These are phyloP conservation scores for Jackrogersella minutella DNA, from an alignment of 495 filamentous ascomycete species.

Conservation along the genomic window DNA sequence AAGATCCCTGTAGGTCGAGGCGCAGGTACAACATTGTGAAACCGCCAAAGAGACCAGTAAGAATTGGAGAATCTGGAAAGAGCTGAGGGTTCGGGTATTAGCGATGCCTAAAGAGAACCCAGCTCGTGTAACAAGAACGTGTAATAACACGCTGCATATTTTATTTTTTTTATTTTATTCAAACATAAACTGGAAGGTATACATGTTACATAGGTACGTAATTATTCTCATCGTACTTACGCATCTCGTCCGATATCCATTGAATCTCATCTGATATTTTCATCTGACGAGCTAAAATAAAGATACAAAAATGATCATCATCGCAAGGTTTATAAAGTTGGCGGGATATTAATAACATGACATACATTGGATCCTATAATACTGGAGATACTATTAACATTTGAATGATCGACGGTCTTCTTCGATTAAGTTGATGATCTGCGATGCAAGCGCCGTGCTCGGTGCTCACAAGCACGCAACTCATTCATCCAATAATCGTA, in stretches of 20 bases:
- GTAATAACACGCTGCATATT: conserved; percentile 24
- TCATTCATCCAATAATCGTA: background rate
- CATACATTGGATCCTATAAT: conserved; percentile 8
- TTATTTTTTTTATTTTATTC: no score
- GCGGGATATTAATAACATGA: conserved; percentile 7
- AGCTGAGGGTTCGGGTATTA: conserved; percentile 25
- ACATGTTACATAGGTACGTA: no score
- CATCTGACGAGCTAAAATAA: conserved; percentile 15
- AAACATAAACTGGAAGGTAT: no score
- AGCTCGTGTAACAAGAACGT: conserved; percentile 30
- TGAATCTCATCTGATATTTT: no score
- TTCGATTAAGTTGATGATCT: conserved; percentile 42
- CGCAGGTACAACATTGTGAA: conserved; percentile 49
- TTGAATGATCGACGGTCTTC: conserved; percentile 24
- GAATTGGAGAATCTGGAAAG: background rate
- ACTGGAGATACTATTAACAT: no score
- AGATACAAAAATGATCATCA: conserved; percentile 18
- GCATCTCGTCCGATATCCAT: no score
- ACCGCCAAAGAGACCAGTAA: conserved; percentile 39
- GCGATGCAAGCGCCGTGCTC: conserved; percentile 30
- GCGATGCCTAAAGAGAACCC: conserved; percentile 2
- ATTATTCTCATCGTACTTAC: no score
- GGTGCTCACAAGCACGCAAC: conserved; percentile 1
- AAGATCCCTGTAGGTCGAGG: conserved; percentile 40
- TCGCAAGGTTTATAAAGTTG: conserved; percentile 22